A percentile compares a stretch with the other conserved stretches of the same genome.
Evolutionary conservation across 441 rosid species (phyloP).

Genomic region (Kokia cookei): DNA sequence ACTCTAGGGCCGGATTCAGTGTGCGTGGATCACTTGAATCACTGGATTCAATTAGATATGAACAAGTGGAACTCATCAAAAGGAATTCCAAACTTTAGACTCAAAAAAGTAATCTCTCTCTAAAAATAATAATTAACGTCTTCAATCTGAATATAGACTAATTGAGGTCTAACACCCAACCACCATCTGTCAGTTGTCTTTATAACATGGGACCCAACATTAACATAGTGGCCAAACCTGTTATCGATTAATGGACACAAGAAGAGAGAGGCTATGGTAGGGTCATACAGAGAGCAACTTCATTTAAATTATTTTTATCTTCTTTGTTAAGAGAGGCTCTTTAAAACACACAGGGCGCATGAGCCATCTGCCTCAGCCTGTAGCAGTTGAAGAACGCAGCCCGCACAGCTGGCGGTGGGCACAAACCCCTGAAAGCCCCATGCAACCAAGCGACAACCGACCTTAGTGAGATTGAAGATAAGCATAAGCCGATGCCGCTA

Average conservation of each 20-base stretch:
- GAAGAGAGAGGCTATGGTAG: background rate
- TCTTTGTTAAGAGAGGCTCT: background rate
- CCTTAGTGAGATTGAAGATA: background rate
- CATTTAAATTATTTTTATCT: background rate
- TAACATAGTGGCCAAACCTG: background rate
- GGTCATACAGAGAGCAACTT: background rate
- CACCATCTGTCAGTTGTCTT: background rate
- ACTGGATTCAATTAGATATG: too few species aligned
- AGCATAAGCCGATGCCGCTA: background rate
- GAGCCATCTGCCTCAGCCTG: background rate
- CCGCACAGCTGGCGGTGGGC: background rate
- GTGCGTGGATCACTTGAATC: too few species aligned
- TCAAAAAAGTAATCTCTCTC: too few species aligned
- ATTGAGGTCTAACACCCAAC: background rate
- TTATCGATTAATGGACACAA: background rate
- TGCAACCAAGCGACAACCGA: background rate
- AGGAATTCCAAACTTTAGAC: too few species aligned
- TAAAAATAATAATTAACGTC: too few species aligned
- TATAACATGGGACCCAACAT: slow-evolving; percentile 6
- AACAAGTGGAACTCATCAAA: too few species aligned
- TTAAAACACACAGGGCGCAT: slow-evolving; percentile 2
- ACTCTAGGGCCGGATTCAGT: too few species aligned
- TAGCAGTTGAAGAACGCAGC: background rate
- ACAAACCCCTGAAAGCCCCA: background rate
- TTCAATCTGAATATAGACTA: too few species aligned